Evolutionary conservation across 805 yeast genomes (phyloP), one percentile per base, ranked within the genome.

Genomic region (Metschnikowia henanensis): DNA sequence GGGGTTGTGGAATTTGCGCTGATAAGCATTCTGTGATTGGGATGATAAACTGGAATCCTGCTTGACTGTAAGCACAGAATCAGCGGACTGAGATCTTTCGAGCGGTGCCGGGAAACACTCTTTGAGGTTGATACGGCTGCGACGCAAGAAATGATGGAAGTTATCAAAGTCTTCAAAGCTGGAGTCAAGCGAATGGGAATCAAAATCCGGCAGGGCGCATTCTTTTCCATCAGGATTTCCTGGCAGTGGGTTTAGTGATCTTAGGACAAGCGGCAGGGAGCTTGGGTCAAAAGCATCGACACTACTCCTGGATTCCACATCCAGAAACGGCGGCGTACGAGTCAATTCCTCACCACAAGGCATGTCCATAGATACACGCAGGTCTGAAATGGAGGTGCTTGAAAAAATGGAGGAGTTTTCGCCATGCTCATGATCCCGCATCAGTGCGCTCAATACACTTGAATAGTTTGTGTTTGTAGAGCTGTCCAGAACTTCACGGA

Each of bases 1-100:
- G 0, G 75, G 75, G 45, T 70, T 70, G 42, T 69, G 73, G 49
- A 69, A 69, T 39, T 61, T 61, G 30, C 48, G 35, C 33, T 25
- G 29, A 26, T 38, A 21, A 9, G 19, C 19, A 18, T 17, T 25
- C 19, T 17, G 32, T 15, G 37, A 18, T 5, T n/a, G 15, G 26
- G 33, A 21, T 10, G 30, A 12, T n/a, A 38, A 20, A 15, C 25
- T 15, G n/a, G 17, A 13, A 12, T 4, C n/a, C 34, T 31, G 35
- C 18, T 16, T 25, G 17, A 38, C 46, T 18, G 50, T 49, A 39
- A 50, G 56, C 23, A 49, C 44, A 23, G 65, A 59, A 30, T 64
- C 65, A 38, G 55, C 58, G 2, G 68, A 58, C 7, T 42, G 53
- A 3, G 70, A 52, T 30, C 55, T 58, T 29, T 56, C 51, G 16